Percentiles rank a stretch among this genome's conserved stretches.
Conservation (phyloP, 2,329 filamentous ascomycete genomes). For the Pseudocercospora fijiensis region DNA sequence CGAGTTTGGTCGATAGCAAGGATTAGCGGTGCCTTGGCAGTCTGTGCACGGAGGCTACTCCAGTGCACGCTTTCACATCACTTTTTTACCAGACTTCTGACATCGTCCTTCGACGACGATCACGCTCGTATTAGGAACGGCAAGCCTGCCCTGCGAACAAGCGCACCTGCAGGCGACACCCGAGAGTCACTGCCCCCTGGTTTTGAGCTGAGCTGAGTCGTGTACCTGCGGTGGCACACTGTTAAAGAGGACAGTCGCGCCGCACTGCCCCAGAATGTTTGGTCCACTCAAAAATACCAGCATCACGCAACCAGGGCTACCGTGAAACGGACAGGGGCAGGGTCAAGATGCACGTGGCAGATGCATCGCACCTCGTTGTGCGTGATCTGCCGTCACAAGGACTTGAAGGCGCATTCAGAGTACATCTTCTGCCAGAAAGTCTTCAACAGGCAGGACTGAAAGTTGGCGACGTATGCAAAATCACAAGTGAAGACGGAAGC, state of each 20-base stretch:
- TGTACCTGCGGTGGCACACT: not conserved
- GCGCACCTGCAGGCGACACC: too few species aligned
- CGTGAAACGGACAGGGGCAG: not conserved
- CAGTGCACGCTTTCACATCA: too few species aligned
- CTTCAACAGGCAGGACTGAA: slow-evolving; percentile 56
- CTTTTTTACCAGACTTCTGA: too few species aligned
- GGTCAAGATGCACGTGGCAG: slow-evolving; percentile 21
- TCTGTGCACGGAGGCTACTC: too few species aligned
- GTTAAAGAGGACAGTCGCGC: not conserved
- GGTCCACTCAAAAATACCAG: not conserved
- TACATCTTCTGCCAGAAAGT: slow-evolving; percentile 57
- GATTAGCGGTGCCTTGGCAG: too few species aligned
- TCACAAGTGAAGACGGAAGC: slow-evolving; percentile 46
- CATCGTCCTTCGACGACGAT: too few species aligned
- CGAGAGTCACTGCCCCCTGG: too few species aligned
- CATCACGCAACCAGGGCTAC: not conserved
- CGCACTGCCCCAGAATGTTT: not conserved
- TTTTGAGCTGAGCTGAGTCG: too few species aligned
- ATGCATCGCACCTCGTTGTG: slow-evolving; percentile 49
- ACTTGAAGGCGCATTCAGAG: slow-evolving; percentile 59
- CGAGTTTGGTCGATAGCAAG: too few species aligned
- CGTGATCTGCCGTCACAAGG: slow-evolving; percentile 43
- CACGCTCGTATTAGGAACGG: too few species aligned
- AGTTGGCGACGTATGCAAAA: slow-evolving; percentile 59
- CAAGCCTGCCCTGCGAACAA: too few species aligned